phyloP scores from a whole-genome alignment of 345 rosid species.

The Odontarrhena argentea region DNA sequence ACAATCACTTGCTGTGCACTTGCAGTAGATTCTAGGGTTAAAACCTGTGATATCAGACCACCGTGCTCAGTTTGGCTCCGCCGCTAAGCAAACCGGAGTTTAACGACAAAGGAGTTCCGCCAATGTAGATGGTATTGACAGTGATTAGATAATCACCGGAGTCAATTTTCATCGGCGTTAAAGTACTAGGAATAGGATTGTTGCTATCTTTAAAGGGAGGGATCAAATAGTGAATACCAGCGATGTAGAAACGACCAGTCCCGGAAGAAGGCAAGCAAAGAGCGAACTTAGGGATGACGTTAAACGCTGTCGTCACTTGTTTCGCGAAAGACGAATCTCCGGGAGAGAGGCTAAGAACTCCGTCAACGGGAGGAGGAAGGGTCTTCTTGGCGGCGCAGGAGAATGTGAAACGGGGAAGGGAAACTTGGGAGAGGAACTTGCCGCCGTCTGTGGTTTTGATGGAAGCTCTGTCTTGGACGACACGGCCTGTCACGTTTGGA shows the following conservation, averaged over 20 bases:
- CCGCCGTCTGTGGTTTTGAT: constrained; percentile 23
- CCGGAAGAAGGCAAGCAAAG: constrained; percentile 48
- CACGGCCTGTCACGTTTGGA: constrained; percentile 10
- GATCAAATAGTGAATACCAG: constrained; percentile 39
- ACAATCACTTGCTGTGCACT: no score
- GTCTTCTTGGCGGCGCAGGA: constrained; percentile 20
- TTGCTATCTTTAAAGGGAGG: constrained; percentile 31
- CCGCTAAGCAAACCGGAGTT: neutral
- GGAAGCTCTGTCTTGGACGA: constrained; percentile 31
- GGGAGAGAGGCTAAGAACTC: constrained; percentile 34
- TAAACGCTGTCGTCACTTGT: constrained; percentile 29
- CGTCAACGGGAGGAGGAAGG: constrained; percentile 21
- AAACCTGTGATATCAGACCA: no score
- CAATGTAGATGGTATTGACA: constrained; percentile 1
- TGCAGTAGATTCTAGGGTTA: no score
- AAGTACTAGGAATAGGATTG: constrained; percentile 32
- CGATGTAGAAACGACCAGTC: constrained; percentile 44
- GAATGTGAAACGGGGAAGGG: constrained; percentile 22
- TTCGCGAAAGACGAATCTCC: constrained; percentile 17
- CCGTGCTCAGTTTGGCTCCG: constrained; percentile 33
- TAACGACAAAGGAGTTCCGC: neutral
- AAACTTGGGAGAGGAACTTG: neutral
- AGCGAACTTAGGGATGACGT: constrained; percentile 40
- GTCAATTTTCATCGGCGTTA: constrained; percentile 26
- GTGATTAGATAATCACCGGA: constrained; percentile 41